Base-by-base conservation (phyloP, 495 filamentous ascomycete species). In the Venustampulla echinocandica region DNA sequence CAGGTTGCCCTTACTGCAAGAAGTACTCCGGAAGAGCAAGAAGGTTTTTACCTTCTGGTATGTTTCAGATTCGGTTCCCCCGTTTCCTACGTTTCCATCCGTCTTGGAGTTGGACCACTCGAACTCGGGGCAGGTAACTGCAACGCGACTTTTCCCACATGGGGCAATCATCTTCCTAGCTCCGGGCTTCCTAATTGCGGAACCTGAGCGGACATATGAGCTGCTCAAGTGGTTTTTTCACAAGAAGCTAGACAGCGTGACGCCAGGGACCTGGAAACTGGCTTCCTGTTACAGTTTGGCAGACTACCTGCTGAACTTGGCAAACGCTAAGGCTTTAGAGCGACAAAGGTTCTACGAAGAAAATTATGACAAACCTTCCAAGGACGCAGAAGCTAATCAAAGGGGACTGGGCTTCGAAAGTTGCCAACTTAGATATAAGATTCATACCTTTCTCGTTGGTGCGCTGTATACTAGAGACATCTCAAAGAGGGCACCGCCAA, bases 161-260 rank as follows among this genome's bases (percentile, higher is more conserved):
- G 79, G 81, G 4, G 61, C 64, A 4, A 76, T 69, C 0, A 71
- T 82, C 18, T 59, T 87, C 0, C 54, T 88, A 4, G 82, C 82
- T 0, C 79, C 83, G 27, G 81, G 80, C 45, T 71, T 82, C 34
- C 61, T 78, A 30, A 50, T 77, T 44, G 64, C 64, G 0, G 70
- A 80, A 18, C 71, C 76, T 0, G 55, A 65, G 2, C 69, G 62
- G 32, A 64, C 77, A 2, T 56, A 66, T 10, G 59, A 71, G 3
- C 65, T 84, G n/a, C 49, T 86, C 3, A 57, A 62, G 1, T 85
- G 79, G 79, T 83, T 83, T 42, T 36, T 47, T 27, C 10, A 60
- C 56, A 32, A 51, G 51, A 44, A 57, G 47, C 45, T 50, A 46
- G 43, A 43, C 34, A 5, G 30, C 42, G 64, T 39, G 47, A 60